Evolutionary conservation across 257 asterid species (phyloP), one percentile per base, ranked within the genome.

Genomic region (Petunia secreta): DNA sequence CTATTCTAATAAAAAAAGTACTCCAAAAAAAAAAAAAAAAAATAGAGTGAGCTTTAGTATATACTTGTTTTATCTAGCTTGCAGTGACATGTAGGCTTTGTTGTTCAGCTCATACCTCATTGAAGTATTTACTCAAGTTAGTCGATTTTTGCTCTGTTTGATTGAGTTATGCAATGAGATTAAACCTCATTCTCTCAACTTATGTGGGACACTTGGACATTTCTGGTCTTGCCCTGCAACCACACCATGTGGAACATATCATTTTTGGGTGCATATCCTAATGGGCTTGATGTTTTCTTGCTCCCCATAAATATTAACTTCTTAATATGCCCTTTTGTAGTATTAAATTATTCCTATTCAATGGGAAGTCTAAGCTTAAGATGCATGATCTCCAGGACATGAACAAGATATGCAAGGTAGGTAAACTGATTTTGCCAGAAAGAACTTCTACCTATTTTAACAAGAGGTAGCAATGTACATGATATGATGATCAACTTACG

Each of bases 31-130:
- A 25, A 25, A 25, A 25, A 25, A 38, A 7, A 38, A 6, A 3
- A 3, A 3, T 5, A 64, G 46, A 68, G 40, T 8, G 76, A 68
- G 41, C n/a, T 68, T 44, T 68, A 68, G 76, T 46, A 69, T 25
- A 69, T 57, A 63, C 25, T 25, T 63, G 68, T 46, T 44, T 71
- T 48, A 4, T 71, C 13, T 48, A 48, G 77, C 34, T 71, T 71
- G 11, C 58, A 46, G 77, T 34, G 62, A 60, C 44, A 48, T 71
- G 60, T 48, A 48, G 77, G 77, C 77, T 48, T 48, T 48, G 25
- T 60, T 25, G 60, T 48, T 71, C 60, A 48, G 62, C 60, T 71
- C 38, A 34, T 71, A 8, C 58, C 58, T 71, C 60, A 48, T 16
- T 71, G 13, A 34, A 50, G 0, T 25, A 39, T 71, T 25, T 48